Evolutionary conservation across 768 basidiomycete genomes (phyloP), one percentile per base, ranked within the genome.

Genomic region (Megacollybia marginata): DNA sequence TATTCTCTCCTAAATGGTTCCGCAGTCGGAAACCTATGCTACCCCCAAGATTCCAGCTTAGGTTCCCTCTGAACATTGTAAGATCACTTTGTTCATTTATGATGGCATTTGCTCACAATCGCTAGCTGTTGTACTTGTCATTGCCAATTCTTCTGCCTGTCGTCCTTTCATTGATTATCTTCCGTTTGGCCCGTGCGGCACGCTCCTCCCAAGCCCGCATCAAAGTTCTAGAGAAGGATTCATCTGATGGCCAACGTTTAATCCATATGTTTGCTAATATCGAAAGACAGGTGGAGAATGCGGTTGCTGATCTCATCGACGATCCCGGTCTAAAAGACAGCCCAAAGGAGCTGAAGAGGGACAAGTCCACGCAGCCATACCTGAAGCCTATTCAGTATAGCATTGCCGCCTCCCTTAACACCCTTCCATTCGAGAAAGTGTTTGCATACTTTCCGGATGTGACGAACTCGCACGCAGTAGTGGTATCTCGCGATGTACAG

Each of bases 51-150:
- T 67, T 85, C 0, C 79, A 81, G 52, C 67, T 76, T 34, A 61
- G 65, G 1, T 88, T 88, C 53, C 90, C 89, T 2, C 64, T 80
- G 48, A 92, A 90, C 59, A 47, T 91, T 15, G 85, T 92, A 55
- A 49, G 83, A 28, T 18, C 12, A 33, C 31, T 48, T 13, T 47
- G 33, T 51, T 12, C 42, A 20, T 5, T 34, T 31, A 45, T 33
- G 34, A 51, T 12, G 54, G 49, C 46, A 10, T 45, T 23, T 36
- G 31, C 48, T 28, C 23, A 28, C 40, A 36, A 3, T 38, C 20
- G 32, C 11, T 54, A 85, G 83, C 48, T 79, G 11, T 45, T 85
- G 4, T 80, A 80, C 54, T 48, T 69, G 1, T 49, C 79, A 15
- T 64, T 89, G 9, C 90, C 91, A 0, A 40, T 92, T 40, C 62